These are phyloP conservation scores for Handroanthus guayacan DNA, from an alignment of 257 asterid species.

Conservation along the genomic window DNA sequence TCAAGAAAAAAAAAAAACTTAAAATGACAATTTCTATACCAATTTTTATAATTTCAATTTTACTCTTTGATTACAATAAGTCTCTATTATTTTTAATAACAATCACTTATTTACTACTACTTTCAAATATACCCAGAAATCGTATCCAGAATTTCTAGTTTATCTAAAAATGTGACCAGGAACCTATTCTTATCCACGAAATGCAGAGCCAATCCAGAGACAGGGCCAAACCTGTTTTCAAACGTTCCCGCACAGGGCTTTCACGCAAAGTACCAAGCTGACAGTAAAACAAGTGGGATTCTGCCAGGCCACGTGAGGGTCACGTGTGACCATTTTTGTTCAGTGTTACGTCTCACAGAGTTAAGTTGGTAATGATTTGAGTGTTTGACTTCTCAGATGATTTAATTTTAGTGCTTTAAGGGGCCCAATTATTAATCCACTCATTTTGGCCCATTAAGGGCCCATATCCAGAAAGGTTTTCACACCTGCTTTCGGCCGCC, in stretches of 20 bases:
- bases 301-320: constrained; percentile 31
- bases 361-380: constrained; percentile 3
- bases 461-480: not conserved
- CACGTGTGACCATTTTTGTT: constrained; percentile 29
- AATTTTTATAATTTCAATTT: too few species aligned
- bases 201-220: constrained; percentile 3
- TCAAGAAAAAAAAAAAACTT: too few species aligned
- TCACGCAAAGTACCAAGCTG: not conserved
- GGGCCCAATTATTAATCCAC: constrained; percentile 11
- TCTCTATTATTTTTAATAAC: too few species aligned
- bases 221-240: constrained; percentile 29
- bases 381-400: constrained; percentile 10
- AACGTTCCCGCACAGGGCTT: constrained; percentile 21
- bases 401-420: not conserved
- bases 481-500: not conserved
- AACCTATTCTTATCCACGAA: constrained; percentile 15
- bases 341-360: constrained; percentile 17
- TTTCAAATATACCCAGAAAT: too few species aligned
- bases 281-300: constrained; percentile 25
- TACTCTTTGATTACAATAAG: too few species aligned
- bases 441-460: not conserved
- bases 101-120: too few species aligned
- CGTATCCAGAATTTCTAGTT: too few species aligned
- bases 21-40: too few species aligned
- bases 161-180: not conserved